These are phyloP conservation scores for Tuber umbilicatum DNA, from an alignment of 495 filamentous ascomycete genomes.

Conservation along the genomic window DNA sequence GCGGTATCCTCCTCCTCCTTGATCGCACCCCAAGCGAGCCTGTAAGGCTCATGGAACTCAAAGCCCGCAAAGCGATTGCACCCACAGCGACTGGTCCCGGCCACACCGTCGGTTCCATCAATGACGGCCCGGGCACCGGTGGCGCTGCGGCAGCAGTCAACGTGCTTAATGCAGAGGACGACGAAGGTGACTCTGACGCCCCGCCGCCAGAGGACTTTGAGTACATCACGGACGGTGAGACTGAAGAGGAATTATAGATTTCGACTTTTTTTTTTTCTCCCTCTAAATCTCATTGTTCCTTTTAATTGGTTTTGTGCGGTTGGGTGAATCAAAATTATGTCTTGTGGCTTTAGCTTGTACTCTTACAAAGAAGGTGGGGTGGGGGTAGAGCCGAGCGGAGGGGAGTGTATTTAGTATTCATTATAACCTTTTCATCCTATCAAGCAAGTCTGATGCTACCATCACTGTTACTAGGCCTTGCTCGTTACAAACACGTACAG, in stretches of 20 bases:
- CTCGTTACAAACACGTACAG: not conserved
- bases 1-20: constrained; percentile 82
- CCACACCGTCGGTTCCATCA: constrained; percentile 36
- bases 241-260: constrained; percentile 3
- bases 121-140: constrained; percentile 39
- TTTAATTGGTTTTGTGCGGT: not conserved
- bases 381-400: not conserved
- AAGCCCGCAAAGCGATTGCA: constrained; percentile 56
- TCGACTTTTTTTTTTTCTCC: not conserved
- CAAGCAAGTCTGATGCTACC: not conserved
- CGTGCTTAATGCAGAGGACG: constrained; percentile 76
- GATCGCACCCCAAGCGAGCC: constrained; percentile 74
- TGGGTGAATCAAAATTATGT: not conserved
- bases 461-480: not conserved
- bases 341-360: not conserved
- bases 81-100: constrained; percentile 41
- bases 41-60: constrained; percentile 74
- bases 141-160: constrained; percentile 71
- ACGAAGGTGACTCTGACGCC: constrained; percentile 75
- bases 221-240: constrained; percentile 69
- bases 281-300: not conserved
- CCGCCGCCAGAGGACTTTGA: constrained; percentile 73
- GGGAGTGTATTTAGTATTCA: not conserved
- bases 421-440: not conserved
- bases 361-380: not conserved